Percentiles rank a stretch among this genome's conserved stretches.
These are phyloP conservation scores for Xylaria sp. DNA, from an alignment of 2,329 filamentous ascomycete genomes.

Conservation along the genomic window DNA sequence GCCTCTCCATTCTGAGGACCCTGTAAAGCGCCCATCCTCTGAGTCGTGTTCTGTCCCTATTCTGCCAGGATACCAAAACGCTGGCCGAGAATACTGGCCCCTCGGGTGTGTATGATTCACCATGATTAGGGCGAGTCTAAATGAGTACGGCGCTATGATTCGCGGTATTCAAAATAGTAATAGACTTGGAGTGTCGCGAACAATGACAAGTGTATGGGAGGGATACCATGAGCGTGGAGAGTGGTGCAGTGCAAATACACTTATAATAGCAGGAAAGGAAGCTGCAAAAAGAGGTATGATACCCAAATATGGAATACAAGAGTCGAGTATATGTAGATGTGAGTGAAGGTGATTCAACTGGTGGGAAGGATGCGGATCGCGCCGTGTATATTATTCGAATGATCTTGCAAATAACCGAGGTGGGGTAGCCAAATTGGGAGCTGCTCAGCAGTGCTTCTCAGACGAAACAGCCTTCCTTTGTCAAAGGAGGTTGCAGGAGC, in stretches of 20 bases:
- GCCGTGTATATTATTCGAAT: slow-evolving; percentile 42
- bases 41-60: slow-evolving; percentile 40
- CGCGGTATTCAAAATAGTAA: not conserved
- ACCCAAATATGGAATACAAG: not conserved
- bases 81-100: slow-evolving; percentile 52
- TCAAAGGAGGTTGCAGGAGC: slow-evolving; percentile 45
- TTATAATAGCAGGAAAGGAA: not conserved
- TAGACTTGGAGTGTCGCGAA: not conserved
- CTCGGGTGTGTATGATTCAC: slow-evolving; percentile 55
- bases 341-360: slow-evolving; percentile 35
- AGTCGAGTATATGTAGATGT: slow-evolving; percentile 48
- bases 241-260: not conserved
- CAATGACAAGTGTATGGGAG: not conserved
- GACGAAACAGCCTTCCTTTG: slow-evolving; percentile 50
- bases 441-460: slow-evolving; percentile 38
- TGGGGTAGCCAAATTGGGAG: slow-evolving; percentile 46
- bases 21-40: slow-evolving; percentile 53
- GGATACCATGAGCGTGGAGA: not conserved
- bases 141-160: not conserved
- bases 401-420: slow-evolving; percentile 37
- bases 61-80: slow-evolving; percentile 48
- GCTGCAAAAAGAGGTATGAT: not conserved
- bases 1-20: slow-evolving; percentile 52
- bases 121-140: slow-evolving; percentile 48
- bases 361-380: slow-evolving; percentile 34